Evolutionary conservation across 2,329 filamentous ascomycete genomes (phyloP), one percentile per base, ranked within the genome.

Genomic region (Venturia nashicola): DNA sequence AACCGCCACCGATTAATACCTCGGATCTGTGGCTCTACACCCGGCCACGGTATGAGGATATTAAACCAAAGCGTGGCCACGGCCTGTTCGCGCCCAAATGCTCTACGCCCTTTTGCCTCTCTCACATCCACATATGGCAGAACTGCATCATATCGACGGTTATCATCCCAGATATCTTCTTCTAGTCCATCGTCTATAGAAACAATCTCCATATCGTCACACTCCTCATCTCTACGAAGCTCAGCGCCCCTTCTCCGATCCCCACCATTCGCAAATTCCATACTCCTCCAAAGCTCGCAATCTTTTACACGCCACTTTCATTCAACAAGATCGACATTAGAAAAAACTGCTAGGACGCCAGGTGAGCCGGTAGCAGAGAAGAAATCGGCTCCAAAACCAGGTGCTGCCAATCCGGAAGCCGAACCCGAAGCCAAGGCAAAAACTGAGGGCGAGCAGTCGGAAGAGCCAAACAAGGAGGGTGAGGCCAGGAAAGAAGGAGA

Each of bases 131-230:
- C 27, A 65, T 76, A 77, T 69, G 77, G 77, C 69, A 74, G 78
- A 68, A 77, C 79, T 42, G 75, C 77, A 61, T 74, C 78, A 63
- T 79, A 80, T 71, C 74, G 79, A 68, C 75, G 78, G 73, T 74
- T 79, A 79, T 74, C 46, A 23, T 48, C 43, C 11, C 46, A 46
- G 27, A 51, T 61, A 51, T 16, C 54, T 7, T 20, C 18, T 18
- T 43, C 32, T 44, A 42, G 36, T 6, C 61, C 8, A 59, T 63
- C 48, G 46, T 32, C 46, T 14, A 20, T 23, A 34, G 16, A n/a
- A 12, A 20, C n/a, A n/a, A 39, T 43, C 32, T 6, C 61, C 12
- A 54, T 18, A 39, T 32, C 39, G 11, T 23, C 43, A 59, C 55
- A 46, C 23, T n/a, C 20, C 18, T 39, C 62, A 36, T 64, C 62